Base-by-base conservation (phyloP, 1,284 basidiomycete genomes). In the Boletus austroedulis region DNA sequence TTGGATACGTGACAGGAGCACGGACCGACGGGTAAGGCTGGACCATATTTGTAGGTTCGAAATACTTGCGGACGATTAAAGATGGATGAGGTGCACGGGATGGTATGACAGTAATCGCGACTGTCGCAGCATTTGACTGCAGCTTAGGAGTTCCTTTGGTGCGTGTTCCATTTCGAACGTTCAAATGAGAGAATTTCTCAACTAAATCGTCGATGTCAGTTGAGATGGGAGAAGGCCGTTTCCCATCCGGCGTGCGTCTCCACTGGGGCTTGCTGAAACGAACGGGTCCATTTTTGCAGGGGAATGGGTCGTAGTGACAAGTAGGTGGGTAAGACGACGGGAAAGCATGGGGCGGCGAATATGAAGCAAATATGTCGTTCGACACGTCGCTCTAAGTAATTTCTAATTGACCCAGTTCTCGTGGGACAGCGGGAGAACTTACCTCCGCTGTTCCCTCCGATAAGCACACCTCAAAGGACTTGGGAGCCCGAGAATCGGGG, bases 61-160 rank as follows among this genome's bases (percentile, higher is more conserved):
- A 12, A 23, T 57, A 55, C 19, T 40, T 28, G 46, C 5, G 1
- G 7, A 29, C 17, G 11, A 68, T n/a, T 19, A 53, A 1, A 3
- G 67, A 62, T 5, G 67, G 61, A 21, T 70, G 65, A 14, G 65
- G 66, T 28, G 67, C 67, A 29, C 28, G 43, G 21, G 58, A 38
- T 0, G 57, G 66, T 60, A 57, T 28, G 9, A 70, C 51, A 19
- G 68, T 70, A 14, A 67, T 59, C 2, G 68, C 67, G 12, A 15
- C 36, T 1, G 63, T 65, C 0, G 68, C 62, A 15, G 58, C 62
- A 17, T 55, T 26, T 0, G 67, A 57, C 17, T 28, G 50, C 10
- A 26, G 10, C 21, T n/a, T n/a, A n/a, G n/a, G n/a, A n/a, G n/a
- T n/a, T n/a, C 41, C 57, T 23, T 41, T 54, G 2, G 21, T 23